These are phyloP conservation scores for Cercospora citrullina DNA, from an alignment of 2,329 filamentous ascomycete species.

Conservation along the genomic window DNA sequence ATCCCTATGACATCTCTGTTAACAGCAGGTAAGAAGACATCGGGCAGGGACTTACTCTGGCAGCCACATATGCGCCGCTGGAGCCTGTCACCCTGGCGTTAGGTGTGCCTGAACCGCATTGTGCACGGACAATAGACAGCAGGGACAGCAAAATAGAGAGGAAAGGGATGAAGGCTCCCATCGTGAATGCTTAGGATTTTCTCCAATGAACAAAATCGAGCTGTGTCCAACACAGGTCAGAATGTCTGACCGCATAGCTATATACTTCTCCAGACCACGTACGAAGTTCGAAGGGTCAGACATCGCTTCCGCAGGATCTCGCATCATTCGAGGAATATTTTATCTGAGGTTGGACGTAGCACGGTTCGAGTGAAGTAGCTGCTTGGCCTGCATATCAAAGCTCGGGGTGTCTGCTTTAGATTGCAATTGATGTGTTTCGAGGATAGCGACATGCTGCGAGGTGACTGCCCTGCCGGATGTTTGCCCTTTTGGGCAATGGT, in stretches of 20 bases:
- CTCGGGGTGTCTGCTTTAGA: neutral
- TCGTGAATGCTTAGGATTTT: neutral
- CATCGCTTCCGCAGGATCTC: neutral
- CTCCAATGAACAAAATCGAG: neutral
- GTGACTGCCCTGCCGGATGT: neutral
- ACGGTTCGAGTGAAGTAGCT: neutral
- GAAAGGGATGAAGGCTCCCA: neutral
- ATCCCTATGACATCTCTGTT: conserved; percentile 36
- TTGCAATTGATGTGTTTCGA: neutral
- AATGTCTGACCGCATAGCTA: neutral
- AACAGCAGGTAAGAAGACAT: neutral
- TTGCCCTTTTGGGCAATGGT: neutral
- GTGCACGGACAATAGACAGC: conserved; percentile 21
- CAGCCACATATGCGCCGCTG: conserved; percentile 49
- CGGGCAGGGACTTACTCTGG: conserved; percentile 5
- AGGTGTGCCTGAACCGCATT: conserved; percentile 53
- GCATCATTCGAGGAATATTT: conserved; percentile 3
- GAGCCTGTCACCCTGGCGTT: conserved; percentile 52
- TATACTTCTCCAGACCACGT: neutral
- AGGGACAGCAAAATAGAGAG: neutral
- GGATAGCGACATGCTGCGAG: neutral
- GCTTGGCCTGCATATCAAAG: neutral
- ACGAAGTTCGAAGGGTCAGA: neutral
- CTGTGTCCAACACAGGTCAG: neutral
- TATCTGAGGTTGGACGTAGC: neutral